Evolutionary conservation across 169 alveolate genomes (phyloP), one percentile per base, ranked within the genome.

Genomic region (Eimeria maxima): DNA sequence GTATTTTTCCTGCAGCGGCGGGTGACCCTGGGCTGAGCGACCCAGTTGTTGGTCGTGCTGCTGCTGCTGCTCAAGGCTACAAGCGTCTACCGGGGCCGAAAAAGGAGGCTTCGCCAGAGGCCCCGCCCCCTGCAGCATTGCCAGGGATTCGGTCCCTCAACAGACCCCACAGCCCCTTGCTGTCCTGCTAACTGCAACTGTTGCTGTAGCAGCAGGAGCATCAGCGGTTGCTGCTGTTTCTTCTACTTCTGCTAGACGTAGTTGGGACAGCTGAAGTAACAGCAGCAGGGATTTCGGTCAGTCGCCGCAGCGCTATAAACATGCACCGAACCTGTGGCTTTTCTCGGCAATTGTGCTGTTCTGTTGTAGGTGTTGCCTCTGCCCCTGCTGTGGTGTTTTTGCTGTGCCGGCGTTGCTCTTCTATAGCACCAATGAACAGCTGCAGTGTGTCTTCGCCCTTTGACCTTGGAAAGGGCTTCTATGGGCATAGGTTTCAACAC

Each of bases 101-200:
- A 55, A 53, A 74, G 71, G n/a, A 8, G 71, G 91, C 29, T 63
- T 27, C 1, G 91, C 91, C 91, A 83, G 74, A 55, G 91, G 74
- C 53, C 76, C 76, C 60, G 45, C 91, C 45, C 78, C 74, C 74
- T 55, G 92, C 74, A 55, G 92, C 92, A 55, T 83, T 55, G 91
- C 91, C 91, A 53, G 74, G 74, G 88, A 3, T 8, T 27, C 55
- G 67, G 10, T 24, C 55, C 38, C 76, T 47, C 47, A 29, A 83
- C 74, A 83, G 67, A 50, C 88, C 73, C 74, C 88, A 45, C 83
- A 13, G 83, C 22, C 55, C 55, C 53, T 20, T 24, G 16, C 11
- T n/a, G 5, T 65, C 88, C 55, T 45, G 42, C 38, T 20, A 45
- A 45, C 88, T 2, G 65, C 45, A 45, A 27, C 42, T 5, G 69